Base-by-base conservation (phyloP, 2,329 filamentous ascomycete species). In the Zasmidium cellare region DNA sequence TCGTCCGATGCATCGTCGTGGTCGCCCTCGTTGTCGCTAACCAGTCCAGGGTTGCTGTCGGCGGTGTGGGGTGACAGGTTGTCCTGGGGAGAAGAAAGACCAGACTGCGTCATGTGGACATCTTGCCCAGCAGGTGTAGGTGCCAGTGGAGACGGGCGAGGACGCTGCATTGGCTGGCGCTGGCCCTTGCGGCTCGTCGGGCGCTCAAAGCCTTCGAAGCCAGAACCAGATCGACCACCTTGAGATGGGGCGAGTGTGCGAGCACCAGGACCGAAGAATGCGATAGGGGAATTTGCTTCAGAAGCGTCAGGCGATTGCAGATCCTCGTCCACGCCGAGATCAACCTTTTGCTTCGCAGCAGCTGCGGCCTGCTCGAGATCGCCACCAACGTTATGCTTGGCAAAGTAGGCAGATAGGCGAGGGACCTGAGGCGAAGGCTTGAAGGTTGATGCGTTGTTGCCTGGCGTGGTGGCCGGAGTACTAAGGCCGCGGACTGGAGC, bases 21-120 rank as follows among this genome's bases (percentile, higher is more conserved):
- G 53, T 79, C 78, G 56, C 81, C 79, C 56, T 80, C 79, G 65
- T 79, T 77, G 60, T 81, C 79, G 63, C 76, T 79, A 35, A 81
- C 77, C 59, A 81, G 68, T 22, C 79, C 79, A 16, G 79, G 79
- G 52, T 78, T 79, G 65, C 76, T 79, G 66, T 80, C 78, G 54
- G 76, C 74, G 2, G 77, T 76, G 57, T 80, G 72, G 28, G 79
- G 79, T 60, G 76, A 79, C 58, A 80, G 72, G 46, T 75, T 75
- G 24, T 68, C 67, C 11, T 67, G 64, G 6, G 70, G 69, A 18
- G 71, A 71, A 2, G 69, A 67, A n/a, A 67, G 63, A 25, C 68
- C 66, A 46, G 57, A 62, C 23, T 63, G 48, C 50, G 44, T 57
- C 51, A 53, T 53, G 53, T 64, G 60, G n/a, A 49, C 46, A 24